Base-by-base conservation (phyloP, 306 rosid genomes). In the Arachis hypogaea region DNA sequence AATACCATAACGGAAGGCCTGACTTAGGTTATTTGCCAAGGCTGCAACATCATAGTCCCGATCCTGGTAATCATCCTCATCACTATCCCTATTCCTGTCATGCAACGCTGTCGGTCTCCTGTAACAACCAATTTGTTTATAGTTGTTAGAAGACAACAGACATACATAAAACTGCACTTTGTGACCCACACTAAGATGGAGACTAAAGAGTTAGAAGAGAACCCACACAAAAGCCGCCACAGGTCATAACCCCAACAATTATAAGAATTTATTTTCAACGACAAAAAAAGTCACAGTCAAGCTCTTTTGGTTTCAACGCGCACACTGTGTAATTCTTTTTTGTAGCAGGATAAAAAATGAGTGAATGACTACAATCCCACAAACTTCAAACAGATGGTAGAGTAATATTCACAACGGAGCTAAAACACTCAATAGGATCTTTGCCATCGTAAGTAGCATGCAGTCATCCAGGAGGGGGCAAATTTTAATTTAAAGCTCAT, bases 1-100 rank as follows among this genome's bases (percentile, higher is more conserved):
- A 77, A 92, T 90, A 72, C 96, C 98, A 76, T 95, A 92, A 66
- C 96, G 93, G 69, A 95, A 92, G 47, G 98, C 99, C 85, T 95
- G 98, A 78, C 97, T 95, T 72, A 95, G 81, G 84, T 92, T 95
- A 82, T 92, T 95, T 54, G 98, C 99, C 11, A 95, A 84, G 44
- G 99, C 97, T 56, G 99, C 99, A 73, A 95, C 99, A 71, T 95
- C 99, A 59, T 89, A 92, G 74, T 95, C 99, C 75, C 97, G 89
- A 59, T 95, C 99, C 84, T 92, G 97, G 71, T 88, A 95, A 78
- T 92, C 99, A 71, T 95, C 99, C 81, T 95, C 98, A 22, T 91
- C 98, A 54, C 97, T 94, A 68, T 95, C 99, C 89, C 97, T 90
- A 61, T 66, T 84, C 69, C 98, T 86, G 81, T 95, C 99, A 44